These are phyloP conservation scores for Didymosphaeria variabile DNA, from an alignment of 2,329 filamentous ascomycete species.

Conservation along the genomic window DNA sequence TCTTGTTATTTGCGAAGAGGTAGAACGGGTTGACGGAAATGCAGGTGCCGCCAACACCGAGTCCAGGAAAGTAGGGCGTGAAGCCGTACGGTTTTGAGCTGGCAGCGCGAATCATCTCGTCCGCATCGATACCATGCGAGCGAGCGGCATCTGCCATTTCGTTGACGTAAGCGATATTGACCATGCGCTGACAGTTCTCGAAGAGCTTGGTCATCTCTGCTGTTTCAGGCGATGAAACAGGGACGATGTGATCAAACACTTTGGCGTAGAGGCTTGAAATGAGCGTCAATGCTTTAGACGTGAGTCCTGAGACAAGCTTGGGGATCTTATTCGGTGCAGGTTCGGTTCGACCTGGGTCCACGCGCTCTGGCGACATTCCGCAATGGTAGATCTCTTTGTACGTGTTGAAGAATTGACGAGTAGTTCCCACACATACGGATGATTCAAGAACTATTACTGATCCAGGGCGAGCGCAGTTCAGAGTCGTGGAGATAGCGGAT, in stretches of 20 bases:
- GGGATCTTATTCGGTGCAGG: conserved; percentile 57
- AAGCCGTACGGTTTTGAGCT: conserved; percentile 62
- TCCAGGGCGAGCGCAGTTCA: conserved; percentile 53
- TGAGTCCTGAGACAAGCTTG: conserved; percentile 62
- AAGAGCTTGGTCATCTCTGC: conserved; percentile 68
- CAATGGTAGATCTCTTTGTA: conserved; percentile 47
- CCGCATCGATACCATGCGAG: conserved; percentile 57
- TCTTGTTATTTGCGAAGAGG: conserved; percentile 14
- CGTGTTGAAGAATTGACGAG: conserved; percentile 58
- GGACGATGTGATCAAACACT: conserved; percentile 59
- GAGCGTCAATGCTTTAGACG: conserved; percentile 49
- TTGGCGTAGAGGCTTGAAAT: conserved; percentile 58
- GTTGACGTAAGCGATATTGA: conserved; percentile 64
- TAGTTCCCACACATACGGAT: conserved; percentile 65
- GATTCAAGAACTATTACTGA: conserved; percentile 62
- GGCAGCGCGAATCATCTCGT: conserved; percentile 60
- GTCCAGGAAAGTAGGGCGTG: conserved; percentile 56
- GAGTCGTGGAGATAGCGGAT: conserved; percentile 55
- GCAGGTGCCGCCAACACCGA: conserved; percentile 65
- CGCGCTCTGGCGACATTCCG: conserved; percentile 52
- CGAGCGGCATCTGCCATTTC: conserved; percentile 64
- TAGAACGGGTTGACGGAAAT: conserved; percentile 63
- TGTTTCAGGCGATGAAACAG: conserved; percentile 62
- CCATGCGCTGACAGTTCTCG: conserved; percentile 66
- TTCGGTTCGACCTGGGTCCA: conserved; percentile 59